Evolutionary conservation across 352 stramenopile genomes (phyloP).

Genomic region (Phytopythium helicoides): DNA sequence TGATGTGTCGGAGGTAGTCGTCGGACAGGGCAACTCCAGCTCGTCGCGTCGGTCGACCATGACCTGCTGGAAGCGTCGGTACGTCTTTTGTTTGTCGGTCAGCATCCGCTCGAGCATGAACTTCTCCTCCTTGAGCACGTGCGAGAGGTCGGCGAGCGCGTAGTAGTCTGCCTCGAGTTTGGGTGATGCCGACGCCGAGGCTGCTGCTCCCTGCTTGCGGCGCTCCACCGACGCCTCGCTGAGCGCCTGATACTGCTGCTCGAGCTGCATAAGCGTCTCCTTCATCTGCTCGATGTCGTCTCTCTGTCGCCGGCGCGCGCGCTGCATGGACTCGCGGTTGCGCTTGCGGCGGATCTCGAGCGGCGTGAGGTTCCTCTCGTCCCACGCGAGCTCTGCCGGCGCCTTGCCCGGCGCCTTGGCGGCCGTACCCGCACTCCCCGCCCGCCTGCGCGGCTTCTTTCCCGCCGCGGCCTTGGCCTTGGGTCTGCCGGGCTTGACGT

Average conservation of each 20-base stretch:
- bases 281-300: slow-evolving; percentile 56
- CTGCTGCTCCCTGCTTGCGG: slow-evolving; percentile 9
- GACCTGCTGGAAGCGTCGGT: slow-evolving; percentile 40
- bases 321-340: slow-evolving; percentile 58
- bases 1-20: slow-evolving; percentile 21
- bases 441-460: slow-evolving; percentile 4
- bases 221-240: slow-evolving; percentile 31
- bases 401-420: neutral
- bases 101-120: slow-evolving; percentile 51
- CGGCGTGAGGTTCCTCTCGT: slow-evolving; percentile 37
- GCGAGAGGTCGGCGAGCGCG: slow-evolving; percentile 47
- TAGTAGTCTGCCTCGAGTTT: slow-evolving; percentile 47
- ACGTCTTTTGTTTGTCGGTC: slow-evolving; percentile 46
- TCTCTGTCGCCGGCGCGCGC: slow-evolving; percentile 36
- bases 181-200: slow-evolving; percentile 1
- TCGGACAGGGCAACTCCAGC: slow-evolving; percentile 37
- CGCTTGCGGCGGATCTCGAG: slow-evolving; percentile 50
- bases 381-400: slow-evolving; percentile 8
- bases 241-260: slow-evolving; percentile 40
- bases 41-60: slow-evolving; percentile 52
- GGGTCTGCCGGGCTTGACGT: neutral
- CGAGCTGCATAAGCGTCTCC: slow-evolving; percentile 38
- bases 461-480: slow-evolving; percentile 1
- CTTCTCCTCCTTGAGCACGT: slow-evolving; percentile 58
- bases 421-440: neutral